These are phyloP conservation scores for Stephanodiscus minutulus DNA, from an alignment of 108 stramenopile species.

Conservation along the genomic window DNA sequence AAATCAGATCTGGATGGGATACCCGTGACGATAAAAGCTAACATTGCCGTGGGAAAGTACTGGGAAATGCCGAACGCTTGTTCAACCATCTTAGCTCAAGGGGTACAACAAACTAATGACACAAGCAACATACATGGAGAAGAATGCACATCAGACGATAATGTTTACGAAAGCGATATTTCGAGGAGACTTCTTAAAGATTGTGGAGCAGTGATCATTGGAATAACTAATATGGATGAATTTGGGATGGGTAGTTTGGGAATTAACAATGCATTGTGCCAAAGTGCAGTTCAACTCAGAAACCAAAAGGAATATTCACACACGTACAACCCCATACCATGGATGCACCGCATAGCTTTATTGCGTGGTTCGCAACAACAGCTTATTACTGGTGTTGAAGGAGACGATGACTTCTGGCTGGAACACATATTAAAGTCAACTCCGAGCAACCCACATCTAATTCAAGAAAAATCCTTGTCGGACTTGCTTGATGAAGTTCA, in stretches of 20 bases:
- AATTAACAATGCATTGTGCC: slow-evolving; percentile 47
- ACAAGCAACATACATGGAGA: not conserved
- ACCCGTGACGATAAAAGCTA: slow-evolving; percentile 94
- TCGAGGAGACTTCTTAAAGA: slow-evolving; percentile 59
- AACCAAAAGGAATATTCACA: slow-evolving; percentile 16
- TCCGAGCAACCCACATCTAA: slow-evolving; percentile 22
- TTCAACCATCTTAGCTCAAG: slow-evolving; percentile 67
- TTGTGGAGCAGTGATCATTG: slow-evolving; percentile 85
- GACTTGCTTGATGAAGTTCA: slow-evolving; percentile 30
- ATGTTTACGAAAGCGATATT: slow-evolving; percentile 84
- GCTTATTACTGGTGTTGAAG: not conserved
- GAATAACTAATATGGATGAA: slow-evolving; percentile 96
- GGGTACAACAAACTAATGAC: slow-evolving; percentile 11
- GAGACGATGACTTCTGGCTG: slow-evolving; percentile 15
- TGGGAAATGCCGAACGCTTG: slow-evolving; percentile 74
- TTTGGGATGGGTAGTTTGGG: slow-evolving; percentile 96
- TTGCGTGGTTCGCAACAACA: not conserved
- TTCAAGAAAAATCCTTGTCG: slow-evolving; percentile 24
- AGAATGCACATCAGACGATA: slow-evolving; percentile 15
- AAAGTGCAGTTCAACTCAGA: not conserved
- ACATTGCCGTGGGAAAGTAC: slow-evolving; percentile 77
- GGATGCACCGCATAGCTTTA: slow-evolving; percentile 46
- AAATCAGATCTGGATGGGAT: slow-evolving; percentile 80
- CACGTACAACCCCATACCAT: slow-evolving; percentile 72
- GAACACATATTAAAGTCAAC: slow-evolving; percentile 33